Evolutionary conservation across 2,329 filamentous ascomycete genomes (phyloP), one percentile per base, ranked within the genome.

Genomic region (Xylaria sp.): DNA sequence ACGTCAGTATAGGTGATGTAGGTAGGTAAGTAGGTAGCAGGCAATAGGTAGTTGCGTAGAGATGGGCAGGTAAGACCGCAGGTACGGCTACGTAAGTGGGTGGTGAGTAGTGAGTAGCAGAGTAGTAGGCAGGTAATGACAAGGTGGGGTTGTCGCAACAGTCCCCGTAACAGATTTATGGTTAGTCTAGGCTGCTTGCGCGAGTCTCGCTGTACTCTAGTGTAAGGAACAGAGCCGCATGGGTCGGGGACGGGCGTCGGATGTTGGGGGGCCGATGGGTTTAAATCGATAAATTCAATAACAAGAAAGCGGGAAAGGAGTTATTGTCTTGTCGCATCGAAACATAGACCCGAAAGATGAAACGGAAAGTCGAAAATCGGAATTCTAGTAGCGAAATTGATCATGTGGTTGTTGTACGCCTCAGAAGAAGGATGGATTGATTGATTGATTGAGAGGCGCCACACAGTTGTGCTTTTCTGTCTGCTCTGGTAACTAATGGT

Each of bases 171-270:
- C 61, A 52, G 63, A 50, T 50, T 52, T 55, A 37, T 20, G 31
- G 18, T n/a, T 55, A 37, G 52, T 12, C 12, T n/a, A 31, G 25
- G 15, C 41, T 34, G 31, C 28, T 23, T 55, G 18, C 34, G n/a
- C 34, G n/a, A 9, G 9, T 55, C 7, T 55, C 28, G 52, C 28
- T 20, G 50, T 28, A 28, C 28, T 25, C 25, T 28, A 28, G 28
- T 28, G 28, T 20, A 25, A 60, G 44, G 31, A 41, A 61, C 65
- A 70, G 69, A 71, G 66, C 69, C 69, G 67, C 67, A 69, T 63
- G 46, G 55, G 63, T 69, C 31, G 60, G 64, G 41, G 39, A 50
- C 62, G 62, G 56, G 50, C 41, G 54, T 67, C 48, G 41, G 60
- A 37, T 20, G 31, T 34, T 31, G 52, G 25, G 52, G 20, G 46